Evolutionary conservation across 352 stramenopile species (phyloP).

Genomic region (Globisporangium ultimum): DNA sequence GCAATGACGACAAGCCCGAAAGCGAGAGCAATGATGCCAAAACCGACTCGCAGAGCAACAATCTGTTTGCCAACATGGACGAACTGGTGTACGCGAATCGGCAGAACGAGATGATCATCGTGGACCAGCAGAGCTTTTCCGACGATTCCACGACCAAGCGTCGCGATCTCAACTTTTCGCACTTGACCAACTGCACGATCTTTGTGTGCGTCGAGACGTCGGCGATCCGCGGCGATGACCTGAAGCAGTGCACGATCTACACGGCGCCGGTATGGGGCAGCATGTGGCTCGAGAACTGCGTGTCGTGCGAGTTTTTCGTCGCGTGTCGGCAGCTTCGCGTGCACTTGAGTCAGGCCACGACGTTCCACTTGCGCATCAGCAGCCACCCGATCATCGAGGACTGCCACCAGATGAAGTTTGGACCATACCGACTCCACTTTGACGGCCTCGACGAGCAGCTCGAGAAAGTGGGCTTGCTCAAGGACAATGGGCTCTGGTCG

Average conservation of each 20-base stretch:
- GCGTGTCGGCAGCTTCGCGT: conserved; percentile 86
- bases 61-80: conserved; percentile 22
- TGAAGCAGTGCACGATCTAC: conserved; percentile 69
- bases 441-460: conserved; percentile 59
- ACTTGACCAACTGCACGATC: conserved; percentile 69
- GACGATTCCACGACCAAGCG: conserved; percentile 22
- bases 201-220: conserved; percentile 66
- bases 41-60: conserved; percentile 12
- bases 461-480: conserved; percentile 40
- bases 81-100: conserved; percentile 60
- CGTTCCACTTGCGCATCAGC: conserved; percentile 77
- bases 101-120: conserved; percentile 62
- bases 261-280: conserved; percentile 77
- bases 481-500: conserved; percentile 69
- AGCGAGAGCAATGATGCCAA: conserved; percentile 1
- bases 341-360: conserved; percentile 61
- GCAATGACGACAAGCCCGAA: conserved; percentile 11
- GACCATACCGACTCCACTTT: conserved; percentile 69
- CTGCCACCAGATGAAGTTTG: conserved; percentile 81
- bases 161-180: conserved; percentile 71
- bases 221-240: conserved; percentile 60
- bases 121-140: conserved; percentile 54
- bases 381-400: conserved; percentile 91
- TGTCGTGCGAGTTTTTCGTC: conserved; percentile 74
- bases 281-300: conserved; percentile 82